Base-by-base conservation (phyloP, 129 eudicot species). In the Deinandra increscens region DNA sequence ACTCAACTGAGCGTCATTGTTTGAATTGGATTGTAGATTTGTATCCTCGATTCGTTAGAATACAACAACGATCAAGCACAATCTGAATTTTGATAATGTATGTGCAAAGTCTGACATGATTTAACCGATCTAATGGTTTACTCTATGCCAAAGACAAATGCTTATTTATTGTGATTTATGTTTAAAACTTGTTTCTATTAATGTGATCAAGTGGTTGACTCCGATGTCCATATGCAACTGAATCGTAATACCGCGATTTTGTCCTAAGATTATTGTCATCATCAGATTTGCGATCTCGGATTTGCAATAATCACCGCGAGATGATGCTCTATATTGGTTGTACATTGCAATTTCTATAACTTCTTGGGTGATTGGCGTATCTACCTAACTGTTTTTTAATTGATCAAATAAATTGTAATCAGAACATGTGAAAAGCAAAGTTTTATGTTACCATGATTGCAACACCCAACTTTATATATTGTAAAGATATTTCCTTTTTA, bases 81-180 rank as follows among this genome's bases (percentile, higher is more conserved):
- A 46, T 48, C 22, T 62, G 51, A 34, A 36, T 62, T 37, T 20
- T 62, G 29, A 41, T 66, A 64, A n/a, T 66, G 45, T 75, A 17
- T 75, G 34, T 53, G n/a, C n/a, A n/a, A 46, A 46, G 2, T 33
- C 61, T 33, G 63, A 61, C 44, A 36, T 49, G 77, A 72, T 73
- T 48, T 63, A 9, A 49, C 19, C 53, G 78, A 63, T 63, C 71
- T 36, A 63, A 42, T 50, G 64, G n/a, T n/a, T n/a, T n/a, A n/a
- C n/a, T n/a, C n/a, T n/a, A n/a, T n/a, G n/a, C n/a, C n/a, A n/a
- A n/a, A n/a, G n/a, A n/a, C n/a, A n/a, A n/a, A n/a, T n/a, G n/a
- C n/a, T 60, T 72, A 19, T 58, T 34, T 61, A 34, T 31, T 17
- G 41, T 38, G 74, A 70, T 39, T 43, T 71, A 71, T 11, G 26